phyloP scores from a whole-genome alignment of 164 flowering plant species.

The Vitis amurensis region DNA sequence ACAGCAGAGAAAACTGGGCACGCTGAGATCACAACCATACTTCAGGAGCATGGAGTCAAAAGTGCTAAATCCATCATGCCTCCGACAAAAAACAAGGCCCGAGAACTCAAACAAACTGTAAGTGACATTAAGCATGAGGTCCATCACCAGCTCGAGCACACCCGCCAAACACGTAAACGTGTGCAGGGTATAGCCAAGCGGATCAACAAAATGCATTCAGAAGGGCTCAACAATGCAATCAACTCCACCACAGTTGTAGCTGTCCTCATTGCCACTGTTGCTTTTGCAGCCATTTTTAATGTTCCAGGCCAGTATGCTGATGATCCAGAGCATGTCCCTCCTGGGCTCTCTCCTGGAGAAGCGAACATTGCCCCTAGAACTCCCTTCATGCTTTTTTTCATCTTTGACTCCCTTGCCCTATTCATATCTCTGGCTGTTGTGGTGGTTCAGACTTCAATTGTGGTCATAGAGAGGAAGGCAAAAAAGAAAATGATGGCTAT shows the following conservation, averaged over 20 bases:
- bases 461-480: slow-evolving; percentile 44
- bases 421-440: slow-evolving; percentile 56
- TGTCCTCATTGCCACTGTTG: slow-evolving; percentile 54
- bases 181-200: slow-evolving; percentile 47
- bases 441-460: slow-evolving; percentile 49
- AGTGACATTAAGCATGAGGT: slow-evolving; percentile 57
- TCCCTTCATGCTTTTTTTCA: slow-evolving; percentile 32
- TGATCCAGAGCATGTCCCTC: slow-evolving; percentile 20
- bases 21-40: slow-evolving; percentile 22
- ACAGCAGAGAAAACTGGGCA: slow-evolving; percentile 39
- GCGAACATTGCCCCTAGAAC: slow-evolving; percentile 32
- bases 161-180: slow-evolving; percentile 37
- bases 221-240: slow-evolving; percentile 62
- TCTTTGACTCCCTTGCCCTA: slow-evolving; percentile 45
- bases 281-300: slow-evolving; percentile 50
- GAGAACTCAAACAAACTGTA: slow-evolving; percentile 49
- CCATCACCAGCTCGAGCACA: slow-evolving; percentile 49
- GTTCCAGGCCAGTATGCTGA: slow-evolving; percentile 42
- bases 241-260: slow-evolving; percentile 62
- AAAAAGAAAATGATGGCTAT: slow-evolving; percentile 49
- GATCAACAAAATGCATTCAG: slow-evolving; percentile 46
- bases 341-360: slow-evolving; percentile 34
- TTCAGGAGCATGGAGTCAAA: slow-evolving; percentile 25
- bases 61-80: slow-evolving; percentile 35
- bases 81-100: slow-evolving; percentile 16